Conservation (phyloP, 139 green algal species). For the Tetraselmis striata region DNA sequence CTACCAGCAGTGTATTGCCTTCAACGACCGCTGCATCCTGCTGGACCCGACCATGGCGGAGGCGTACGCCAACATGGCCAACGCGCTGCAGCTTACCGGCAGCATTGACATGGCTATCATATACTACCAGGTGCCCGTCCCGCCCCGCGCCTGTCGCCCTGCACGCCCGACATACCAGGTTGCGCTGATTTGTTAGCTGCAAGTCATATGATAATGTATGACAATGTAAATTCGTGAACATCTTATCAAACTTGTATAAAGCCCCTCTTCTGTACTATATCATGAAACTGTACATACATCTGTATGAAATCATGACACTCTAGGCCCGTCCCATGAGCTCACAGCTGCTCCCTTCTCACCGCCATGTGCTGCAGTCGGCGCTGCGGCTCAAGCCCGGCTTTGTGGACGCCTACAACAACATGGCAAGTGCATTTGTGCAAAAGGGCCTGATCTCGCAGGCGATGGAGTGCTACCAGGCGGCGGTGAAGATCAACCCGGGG, state of each 20-base stretch:
- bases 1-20: slow-evolving; percentile 53
- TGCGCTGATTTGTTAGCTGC: too few species aligned
- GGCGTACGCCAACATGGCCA: slow-evolving; percentile 61
- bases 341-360: too few species aligned
- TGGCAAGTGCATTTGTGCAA: slow-evolving; percentile 59
- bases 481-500: slow-evolving; percentile 39
- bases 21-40: slow-evolving; percentile 65
- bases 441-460: slow-evolving; percentile 57
- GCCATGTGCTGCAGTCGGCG: slow-evolving; percentile 40
- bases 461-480: slow-evolving; percentile 60
- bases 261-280: too few species aligned
- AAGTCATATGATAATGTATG: too few species aligned
- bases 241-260: too few species aligned
- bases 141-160: too few species aligned
- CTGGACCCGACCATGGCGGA: slow-evolving; percentile 53
- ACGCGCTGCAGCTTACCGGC: slow-evolving; percentile 68
- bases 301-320: too few species aligned
- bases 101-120: slow-evolving; percentile 72
- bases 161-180: too few species aligned
- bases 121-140: slow-evolving; percentile 61
- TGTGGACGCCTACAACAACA: slow-evolving; percentile 74
- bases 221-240: too few species aligned
- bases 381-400: slow-evolving; percentile 65
- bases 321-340: too few species aligned
- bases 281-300: too few species aligned